phyloP scores from a whole-genome alignment of 2,329 filamentous ascomycete species.

The Didymella lethalis region DNA sequence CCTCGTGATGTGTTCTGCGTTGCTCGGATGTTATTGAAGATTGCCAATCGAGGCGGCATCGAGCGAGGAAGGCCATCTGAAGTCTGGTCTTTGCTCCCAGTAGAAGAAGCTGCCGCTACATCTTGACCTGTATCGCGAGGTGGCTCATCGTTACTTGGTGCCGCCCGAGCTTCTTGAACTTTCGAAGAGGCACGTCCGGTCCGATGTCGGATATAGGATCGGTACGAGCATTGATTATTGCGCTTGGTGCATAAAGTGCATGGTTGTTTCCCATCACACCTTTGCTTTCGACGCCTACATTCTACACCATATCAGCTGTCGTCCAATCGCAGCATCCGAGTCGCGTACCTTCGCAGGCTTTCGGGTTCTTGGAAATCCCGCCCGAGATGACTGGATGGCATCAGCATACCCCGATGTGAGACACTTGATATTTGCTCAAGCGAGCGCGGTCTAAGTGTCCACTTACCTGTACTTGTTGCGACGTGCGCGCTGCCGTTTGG shows the following conservation, averaged over 20 bases:
- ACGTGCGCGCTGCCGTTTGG: neutral
- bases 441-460: neutral
- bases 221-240: constrained; percentile 12
- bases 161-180: neutral
- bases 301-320: neutral
- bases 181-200: neutral
- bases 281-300: constrained; percentile 18
- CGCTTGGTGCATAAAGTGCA: constrained; percentile 12
- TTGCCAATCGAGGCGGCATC: constrained; percentile 15
- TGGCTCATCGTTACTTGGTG: neutral
- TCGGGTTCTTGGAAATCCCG: constrained; percentile 15
- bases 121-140: neutral
- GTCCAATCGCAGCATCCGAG: neutral
- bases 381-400: neutral
- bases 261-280: constrained; percentile 15
- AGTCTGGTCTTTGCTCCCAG: neutral
- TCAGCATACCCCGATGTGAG: neutral
- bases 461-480: neutral
- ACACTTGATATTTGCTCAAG: too few species aligned
- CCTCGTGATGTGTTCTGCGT: constrained; percentile 15
- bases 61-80: constrained; percentile 4
- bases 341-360: constrained; percentile 17
- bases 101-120: neutral
- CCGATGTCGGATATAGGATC: constrained; percentile 13
- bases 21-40: constrained; percentile 22